Evolutionary conservation across 2,329 filamentous ascomycete genomes (phyloP).

Genomic region (Hypoxylon sp.): DNA sequence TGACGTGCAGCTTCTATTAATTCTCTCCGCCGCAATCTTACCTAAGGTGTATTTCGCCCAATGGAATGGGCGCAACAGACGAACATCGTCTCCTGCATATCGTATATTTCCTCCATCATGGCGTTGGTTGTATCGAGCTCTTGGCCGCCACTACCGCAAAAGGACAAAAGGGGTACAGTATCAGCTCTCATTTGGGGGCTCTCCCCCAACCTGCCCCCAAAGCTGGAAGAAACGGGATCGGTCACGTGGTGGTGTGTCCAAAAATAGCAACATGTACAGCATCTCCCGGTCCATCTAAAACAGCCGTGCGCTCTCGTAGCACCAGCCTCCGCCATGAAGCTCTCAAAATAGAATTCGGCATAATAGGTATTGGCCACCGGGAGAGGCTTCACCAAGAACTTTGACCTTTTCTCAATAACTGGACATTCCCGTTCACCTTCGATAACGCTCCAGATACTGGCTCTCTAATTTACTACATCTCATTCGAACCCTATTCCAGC

Average conservation of each 20-base stretch:
- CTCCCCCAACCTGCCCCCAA: constrained; percentile 1
- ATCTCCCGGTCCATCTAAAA: constrained; percentile 45
- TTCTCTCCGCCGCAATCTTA: constrained; percentile 34
- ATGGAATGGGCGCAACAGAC: constrained; percentile 11
- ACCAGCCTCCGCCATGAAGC: constrained; percentile 40
- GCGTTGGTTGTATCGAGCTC: constrained; percentile 21
- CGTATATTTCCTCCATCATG: constrained; percentile 18
- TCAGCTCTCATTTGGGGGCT: constrained; percentile 26
- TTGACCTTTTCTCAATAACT: constrained; percentile 12
- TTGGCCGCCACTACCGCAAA: constrained; percentile 23
- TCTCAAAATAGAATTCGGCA: constrained; percentile 47
- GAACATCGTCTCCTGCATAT: constrained; percentile 16
- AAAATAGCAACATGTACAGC: constrained; percentile 34
- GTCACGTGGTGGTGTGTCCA: constrained; percentile 40
- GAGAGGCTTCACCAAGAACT: constrained; percentile 23
- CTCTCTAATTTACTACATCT: constrained; percentile 7
- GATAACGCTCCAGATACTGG: not conserved
- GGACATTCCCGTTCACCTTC: constrained; percentile 7
- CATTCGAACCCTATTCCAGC: constrained; percentile 18
- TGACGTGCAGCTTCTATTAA: constrained; percentile 27
- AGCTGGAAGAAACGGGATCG: not conserved
- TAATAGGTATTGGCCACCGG: constrained; percentile 41
- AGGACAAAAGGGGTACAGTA: constrained; percentile 14
- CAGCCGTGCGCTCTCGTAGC: constrained; percentile 44
- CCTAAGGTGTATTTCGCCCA: constrained; percentile 25